Evolutionary conservation across 108 stramenopile species (phyloP).

Genomic region (Ochromonas danica): DNA sequence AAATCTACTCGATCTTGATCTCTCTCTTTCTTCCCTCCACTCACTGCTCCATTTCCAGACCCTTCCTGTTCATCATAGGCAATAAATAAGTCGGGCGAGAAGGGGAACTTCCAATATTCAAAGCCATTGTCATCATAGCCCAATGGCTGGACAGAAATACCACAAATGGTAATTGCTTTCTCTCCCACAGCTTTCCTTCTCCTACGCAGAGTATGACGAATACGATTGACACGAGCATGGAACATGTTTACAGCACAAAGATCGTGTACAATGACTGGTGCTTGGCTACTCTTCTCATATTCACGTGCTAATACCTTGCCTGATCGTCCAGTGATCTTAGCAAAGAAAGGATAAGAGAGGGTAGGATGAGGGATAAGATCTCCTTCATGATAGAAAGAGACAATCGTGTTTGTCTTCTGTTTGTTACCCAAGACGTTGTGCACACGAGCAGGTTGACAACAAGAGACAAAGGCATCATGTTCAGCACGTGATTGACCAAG

Average conservation of each 20-base stretch:
- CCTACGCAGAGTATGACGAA: neutral
- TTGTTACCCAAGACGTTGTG: neutral
- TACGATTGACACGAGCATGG: slow-evolving; percentile 12
- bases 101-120: slow-evolving; percentile 29
- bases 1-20: neutral
- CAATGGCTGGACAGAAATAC: slow-evolving; percentile 19
- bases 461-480: slow-evolving; percentile 1
- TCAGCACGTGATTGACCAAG: slow-evolving; percentile 27
- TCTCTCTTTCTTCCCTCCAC: too few species aligned
- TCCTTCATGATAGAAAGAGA: neutral
- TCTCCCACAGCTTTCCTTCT: slow-evolving; percentile 15
- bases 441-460: neutral
- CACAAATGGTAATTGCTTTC: neutral
- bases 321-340: neutral
- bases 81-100: slow-evolving; percentile 1
- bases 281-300: neutral
- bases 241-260: slow-evolving; percentile 21
- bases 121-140: slow-evolving; percentile 15
- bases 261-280: neutral
- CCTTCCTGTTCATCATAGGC: neutral
- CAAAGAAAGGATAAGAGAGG: neutral
- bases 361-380: neutral
- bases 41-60: too few species aligned
- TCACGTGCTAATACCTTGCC: neutral
- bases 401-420: neutral